Conservation (phyloP, 371 early-diverging fungal genomes). For the Mucor plumbeus region DNA sequence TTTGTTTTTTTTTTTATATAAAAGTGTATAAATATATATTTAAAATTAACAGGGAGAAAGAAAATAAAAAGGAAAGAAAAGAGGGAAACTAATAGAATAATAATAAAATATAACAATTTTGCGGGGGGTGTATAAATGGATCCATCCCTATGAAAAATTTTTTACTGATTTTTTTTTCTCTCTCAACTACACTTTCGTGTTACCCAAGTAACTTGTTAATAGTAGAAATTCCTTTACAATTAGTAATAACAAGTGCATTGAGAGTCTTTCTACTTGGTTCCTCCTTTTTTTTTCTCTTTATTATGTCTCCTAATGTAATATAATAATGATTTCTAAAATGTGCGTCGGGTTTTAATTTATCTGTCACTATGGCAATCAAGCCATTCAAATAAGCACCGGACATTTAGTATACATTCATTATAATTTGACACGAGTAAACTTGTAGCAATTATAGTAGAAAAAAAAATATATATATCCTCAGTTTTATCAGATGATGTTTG, state of each 20-base stretch:
- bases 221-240: not conserved
- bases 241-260: not conserved
- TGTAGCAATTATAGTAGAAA: too few species aligned
- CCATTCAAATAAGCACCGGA: not conserved
- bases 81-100: not conserved
- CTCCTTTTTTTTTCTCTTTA: not conserved
- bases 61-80: not conserved
- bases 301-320: not conserved
- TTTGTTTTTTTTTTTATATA: not conserved
- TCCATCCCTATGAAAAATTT: constrained; percentile 2
- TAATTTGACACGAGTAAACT: too few species aligned
- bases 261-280: not conserved
- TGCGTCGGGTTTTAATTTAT: not conserved
- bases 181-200: constrained; percentile 2
- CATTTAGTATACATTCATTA: not conserved
- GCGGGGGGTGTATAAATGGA: constrained; percentile 9
- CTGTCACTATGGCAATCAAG: too few species aligned
- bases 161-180: constrained; percentile 6
- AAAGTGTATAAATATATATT: not conserved
- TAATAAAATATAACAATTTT: not conserved
- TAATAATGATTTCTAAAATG: not conserved
- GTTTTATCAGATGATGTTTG: too few species aligned
- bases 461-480: too few species aligned
- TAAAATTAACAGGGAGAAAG: not conserved
- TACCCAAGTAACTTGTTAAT: not conserved